A percentile compares a stretch with the other conserved stretches of the same genome.
phyloP scores from a whole-genome alignment of 331 rosid species.

The Pyrus hybrid region DNA sequence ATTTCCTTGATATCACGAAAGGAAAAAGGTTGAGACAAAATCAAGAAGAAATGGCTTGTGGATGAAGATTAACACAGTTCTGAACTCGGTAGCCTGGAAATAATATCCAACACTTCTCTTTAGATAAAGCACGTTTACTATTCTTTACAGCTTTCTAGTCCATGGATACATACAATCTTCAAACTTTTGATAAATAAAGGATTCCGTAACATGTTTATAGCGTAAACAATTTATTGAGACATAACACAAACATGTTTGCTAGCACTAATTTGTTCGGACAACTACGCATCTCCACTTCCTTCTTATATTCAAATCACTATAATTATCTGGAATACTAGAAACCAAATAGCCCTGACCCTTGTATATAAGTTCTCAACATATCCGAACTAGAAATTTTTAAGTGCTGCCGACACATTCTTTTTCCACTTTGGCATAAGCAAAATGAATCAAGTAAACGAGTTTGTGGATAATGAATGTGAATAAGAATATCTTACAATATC shows the following conservation, averaged over 20 bases:
- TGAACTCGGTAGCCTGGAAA: background rate
- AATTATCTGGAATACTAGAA: background rate
- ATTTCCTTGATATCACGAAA: background rate
- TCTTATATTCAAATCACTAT: background rate
- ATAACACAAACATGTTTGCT: background rate
- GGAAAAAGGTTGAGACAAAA: no score
- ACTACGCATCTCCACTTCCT: background rate
- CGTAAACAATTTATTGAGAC: background rate
- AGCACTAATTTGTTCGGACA: background rate
- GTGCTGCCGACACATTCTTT: background rate
- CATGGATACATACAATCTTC: background rate
- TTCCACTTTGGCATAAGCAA: background rate
- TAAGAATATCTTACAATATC: conserved; percentile 15
- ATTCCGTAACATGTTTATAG: background rate
- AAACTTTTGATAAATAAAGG: background rate
- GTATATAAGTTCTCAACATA: background rate
- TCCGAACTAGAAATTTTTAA: background rate
- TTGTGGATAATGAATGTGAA: background rate
- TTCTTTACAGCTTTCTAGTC: background rate
- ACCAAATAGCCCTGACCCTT: background rate
- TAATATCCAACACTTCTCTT: background rate
- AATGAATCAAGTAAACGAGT: background rate
- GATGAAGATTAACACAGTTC: background rate
- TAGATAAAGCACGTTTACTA: background rate
- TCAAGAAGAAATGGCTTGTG: background rate